These are phyloP conservation scores for Wallacemonas rigidus DNA, from an alignment of 208 protist genomes.

Conservation along the genomic window DNA sequence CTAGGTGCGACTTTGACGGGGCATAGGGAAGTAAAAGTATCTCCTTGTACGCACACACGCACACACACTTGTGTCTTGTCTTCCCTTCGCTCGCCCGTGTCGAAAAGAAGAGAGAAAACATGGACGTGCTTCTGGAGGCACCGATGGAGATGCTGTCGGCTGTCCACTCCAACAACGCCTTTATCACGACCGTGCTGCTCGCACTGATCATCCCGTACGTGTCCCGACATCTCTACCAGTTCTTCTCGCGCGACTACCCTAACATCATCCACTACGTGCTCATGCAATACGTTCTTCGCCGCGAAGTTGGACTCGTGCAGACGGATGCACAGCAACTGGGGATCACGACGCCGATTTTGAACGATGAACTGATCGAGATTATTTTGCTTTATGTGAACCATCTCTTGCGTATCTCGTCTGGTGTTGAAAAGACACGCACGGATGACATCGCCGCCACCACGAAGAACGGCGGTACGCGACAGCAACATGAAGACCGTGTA, in stretches of 20 bases:
- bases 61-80: not conserved
- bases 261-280: constrained; percentile 20
- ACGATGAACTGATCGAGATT: constrained; percentile 24
- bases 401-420: not conserved
- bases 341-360: constrained; percentile 14
- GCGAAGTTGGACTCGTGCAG: constrained; percentile 30
- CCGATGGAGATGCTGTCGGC: constrained; percentile 9
- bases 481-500: not conserved
- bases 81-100: not conserved
- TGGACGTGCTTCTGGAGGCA: not conserved
- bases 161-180: constrained; percentile 22
- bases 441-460: not conserved
- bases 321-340: constrained; percentile 7
- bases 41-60: no score
- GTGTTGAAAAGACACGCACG: not conserved
- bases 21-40: no score
- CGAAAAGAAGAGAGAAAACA: not conserved
- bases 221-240: constrained; percentile 27
- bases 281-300: constrained; percentile 26
- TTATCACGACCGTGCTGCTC: constrained; percentile 35
- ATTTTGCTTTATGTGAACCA: constrained; percentile 24
- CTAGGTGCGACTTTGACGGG: no score
- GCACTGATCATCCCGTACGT: constrained; percentile 41
- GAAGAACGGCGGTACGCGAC: not conserved
- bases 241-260: constrained; percentile 58